Evolutionary conservation across 2,329 filamentous ascomycete genomes (phyloP), one percentile per base, ranked within the genome.

Genomic region (Cryphonectria parasitica): DNA sequence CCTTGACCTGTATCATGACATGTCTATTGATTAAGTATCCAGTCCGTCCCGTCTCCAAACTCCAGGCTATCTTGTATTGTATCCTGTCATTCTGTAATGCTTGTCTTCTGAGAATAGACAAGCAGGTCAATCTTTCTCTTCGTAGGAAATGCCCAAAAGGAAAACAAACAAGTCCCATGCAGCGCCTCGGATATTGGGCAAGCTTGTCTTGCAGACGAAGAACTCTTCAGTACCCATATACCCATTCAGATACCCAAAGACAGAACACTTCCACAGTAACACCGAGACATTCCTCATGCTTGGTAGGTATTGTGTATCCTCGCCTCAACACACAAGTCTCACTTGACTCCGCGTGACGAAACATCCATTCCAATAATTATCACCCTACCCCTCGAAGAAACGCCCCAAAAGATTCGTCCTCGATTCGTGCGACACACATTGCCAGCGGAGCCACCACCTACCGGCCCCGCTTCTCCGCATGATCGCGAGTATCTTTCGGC

Each of bases 61-160:
- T 61, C 58, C 58, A 39, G 58, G 58, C 58, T 61, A 22, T 22
- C 56, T 19, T 60, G 56, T 39, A 11, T 61, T 25, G 34, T 34
- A 25, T 39, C 19, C 34, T 39, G 34, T 61, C 31, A 39, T 64
- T 61, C 45, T 49, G 41, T 61, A 22, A 45, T 54, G 52, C 64
- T 36, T 56, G 45, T 25, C 22, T 60, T 52, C 17, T 41, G 36
- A 54, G 31, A 69, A 43, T 10, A 64, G 41, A 45, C 6, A 56
- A 41, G 31, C 41, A 65, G 58, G 17, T 25, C 54, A 3, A 8
- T 31, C 54, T 6, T 56, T 56, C 54, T 56, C 25, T 28, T 13
- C 54, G 15, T 34, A 19, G 17, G 8, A 34, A 19, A 31, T 11
- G n/a, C 52, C 28, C 54, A 31, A 17, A 3, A 19, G 52, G 15